Evolutionary conservation across 495 filamentous ascomycete species (phyloP), one percentile per base, ranked within the genome.

Genomic region (Neurospora sp.): DNA sequence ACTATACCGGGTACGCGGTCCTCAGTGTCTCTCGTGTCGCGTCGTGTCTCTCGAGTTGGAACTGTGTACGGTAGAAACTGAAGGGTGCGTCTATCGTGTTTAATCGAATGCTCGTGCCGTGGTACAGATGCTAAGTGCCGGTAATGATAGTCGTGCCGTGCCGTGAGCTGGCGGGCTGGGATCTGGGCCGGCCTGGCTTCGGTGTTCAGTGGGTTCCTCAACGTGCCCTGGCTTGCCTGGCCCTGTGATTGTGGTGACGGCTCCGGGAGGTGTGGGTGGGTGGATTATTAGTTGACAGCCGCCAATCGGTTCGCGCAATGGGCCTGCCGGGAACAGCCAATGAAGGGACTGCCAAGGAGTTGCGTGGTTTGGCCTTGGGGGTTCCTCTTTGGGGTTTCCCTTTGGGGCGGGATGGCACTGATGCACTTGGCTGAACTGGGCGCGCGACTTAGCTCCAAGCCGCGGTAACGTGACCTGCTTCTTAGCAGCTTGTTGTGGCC

Each of bases 381-480:
- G 42, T 37, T 61, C 27, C 69, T 39, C 39, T 53, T 53, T 53
- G 45, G 45, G 45, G 45, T 48, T 48, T 48, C 45, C 45, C 45
- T 48, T 48, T 48, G 45, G 48, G 27, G 38, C 68, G 72, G 27
- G 40, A 44, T 38, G 27, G 27, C 37, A 44, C 35, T 53, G 27
- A 31, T 31, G 27, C 27, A 31, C 27, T 31, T 31, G 27, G 27
- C 27, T 31, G 27, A 27, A 31, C 27, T 31, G 27, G 27, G 27
- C 27, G 27, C 27, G 27, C 27, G 27, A 31, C 27, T 31, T 3
- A 31, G 27, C 27, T 31, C 27, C 27, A 31, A 40, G 37, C 45
- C 18, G 42, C 31, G 40, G 42, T 61, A 41, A 81, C 78, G 80
- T 81, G 80, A 83, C 81, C 77, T 80, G 72, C 72, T 75, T 78